Percentiles rank a stretch among this genome's conserved stretches.
Evolutionary conservation across 2,329 filamentous ascomycete species (phyloP).

Genomic region (Nigrospora osmanthi): DNA sequence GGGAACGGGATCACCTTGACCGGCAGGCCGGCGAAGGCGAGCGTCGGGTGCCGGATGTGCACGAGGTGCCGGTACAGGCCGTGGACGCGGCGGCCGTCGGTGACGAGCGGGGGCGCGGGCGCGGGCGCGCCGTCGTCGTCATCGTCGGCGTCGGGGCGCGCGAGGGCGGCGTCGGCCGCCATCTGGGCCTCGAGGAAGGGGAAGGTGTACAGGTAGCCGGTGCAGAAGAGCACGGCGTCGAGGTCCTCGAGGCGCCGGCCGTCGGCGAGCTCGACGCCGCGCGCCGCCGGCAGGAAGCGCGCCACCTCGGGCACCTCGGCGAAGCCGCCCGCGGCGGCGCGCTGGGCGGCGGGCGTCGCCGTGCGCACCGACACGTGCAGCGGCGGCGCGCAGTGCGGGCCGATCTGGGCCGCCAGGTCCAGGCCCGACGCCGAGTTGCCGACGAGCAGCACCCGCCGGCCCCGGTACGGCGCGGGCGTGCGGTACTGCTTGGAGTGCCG

Average conservation of each 20-base stretch:
- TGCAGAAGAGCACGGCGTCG: constrained; percentile 78
- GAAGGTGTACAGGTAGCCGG: constrained; percentile 79
- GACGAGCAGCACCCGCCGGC: constrained; percentile 73
- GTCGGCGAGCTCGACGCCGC: constrained; percentile 57
- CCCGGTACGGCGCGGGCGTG: constrained; percentile 46
- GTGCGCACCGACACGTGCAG: constrained; percentile 58
- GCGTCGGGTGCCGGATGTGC: constrained; percentile 64
- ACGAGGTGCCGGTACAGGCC: constrained; percentile 76
- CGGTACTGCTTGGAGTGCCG: constrained; percentile 78
- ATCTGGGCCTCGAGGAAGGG: constrained; percentile 54
- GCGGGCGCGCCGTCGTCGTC: neutral
- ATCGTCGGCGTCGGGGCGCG: too few species aligned
- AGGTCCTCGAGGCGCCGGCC: constrained; percentile 57
- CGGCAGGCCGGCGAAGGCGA: constrained; percentile 69
- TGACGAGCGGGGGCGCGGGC: constrained; percentile 42
- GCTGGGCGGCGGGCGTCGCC: constrained; percentile 35
- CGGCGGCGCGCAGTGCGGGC: constrained; percentile 46
- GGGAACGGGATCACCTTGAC: constrained; percentile 88
- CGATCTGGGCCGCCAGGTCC: constrained; percentile 76
- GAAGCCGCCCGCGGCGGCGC: constrained; percentile 27
- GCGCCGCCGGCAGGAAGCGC: constrained; percentile 42
- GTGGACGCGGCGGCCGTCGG: constrained; percentile 60
- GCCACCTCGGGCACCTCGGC: constrained; percentile 51
- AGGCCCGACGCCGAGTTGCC: constrained; percentile 79
- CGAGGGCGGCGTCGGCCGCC: neutral